Percentiles rank a stretch among this genome's conserved stretches.
These are phyloP conservation scores for Samsoniella hepiali DNA, from an alignment of 2,329 filamentous ascomycete genomes.

Conservation along the genomic window DNA sequence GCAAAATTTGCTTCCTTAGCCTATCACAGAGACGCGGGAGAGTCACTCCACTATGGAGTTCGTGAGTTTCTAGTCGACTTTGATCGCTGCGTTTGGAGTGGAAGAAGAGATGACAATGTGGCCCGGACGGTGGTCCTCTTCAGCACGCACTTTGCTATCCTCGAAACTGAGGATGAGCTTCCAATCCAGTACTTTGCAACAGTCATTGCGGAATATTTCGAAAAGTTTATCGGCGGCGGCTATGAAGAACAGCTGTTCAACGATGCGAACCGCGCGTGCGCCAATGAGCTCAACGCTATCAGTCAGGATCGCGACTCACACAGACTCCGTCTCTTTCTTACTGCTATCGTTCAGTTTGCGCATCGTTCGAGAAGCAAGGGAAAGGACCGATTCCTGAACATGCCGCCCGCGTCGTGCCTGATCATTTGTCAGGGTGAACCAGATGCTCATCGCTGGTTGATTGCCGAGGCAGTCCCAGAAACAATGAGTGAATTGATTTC, in stretches of 20 bases:
- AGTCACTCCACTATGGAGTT: neutral
- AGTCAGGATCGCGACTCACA: neutral
- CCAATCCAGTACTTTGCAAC: neutral
- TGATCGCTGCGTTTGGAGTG: neutral
- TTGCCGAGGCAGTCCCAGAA: neutral
- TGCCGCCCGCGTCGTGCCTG: neutral
- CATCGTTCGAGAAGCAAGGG: neutral
- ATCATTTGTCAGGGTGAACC: neutral
- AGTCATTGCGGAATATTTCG: neutral
- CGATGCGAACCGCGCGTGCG: neutral
- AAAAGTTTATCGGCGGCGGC: neutral
- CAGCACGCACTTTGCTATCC: neutral
- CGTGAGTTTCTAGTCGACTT: neutral
- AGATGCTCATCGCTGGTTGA: neutral
- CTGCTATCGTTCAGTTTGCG: neutral
- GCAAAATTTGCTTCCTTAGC: neutral
- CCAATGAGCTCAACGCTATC: neutral
- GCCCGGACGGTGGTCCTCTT: neutral
- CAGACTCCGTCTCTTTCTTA: neutral
- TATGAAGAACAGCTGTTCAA: neutral
- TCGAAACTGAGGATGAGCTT: neutral
- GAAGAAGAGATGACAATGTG: neutral
- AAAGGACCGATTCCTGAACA: constrained; percentile 2
- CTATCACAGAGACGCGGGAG: neutral
- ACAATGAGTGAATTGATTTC: neutral